Base-by-base conservation (phyloP, 306 rosid species). In the Vigna angularis region DNA sequence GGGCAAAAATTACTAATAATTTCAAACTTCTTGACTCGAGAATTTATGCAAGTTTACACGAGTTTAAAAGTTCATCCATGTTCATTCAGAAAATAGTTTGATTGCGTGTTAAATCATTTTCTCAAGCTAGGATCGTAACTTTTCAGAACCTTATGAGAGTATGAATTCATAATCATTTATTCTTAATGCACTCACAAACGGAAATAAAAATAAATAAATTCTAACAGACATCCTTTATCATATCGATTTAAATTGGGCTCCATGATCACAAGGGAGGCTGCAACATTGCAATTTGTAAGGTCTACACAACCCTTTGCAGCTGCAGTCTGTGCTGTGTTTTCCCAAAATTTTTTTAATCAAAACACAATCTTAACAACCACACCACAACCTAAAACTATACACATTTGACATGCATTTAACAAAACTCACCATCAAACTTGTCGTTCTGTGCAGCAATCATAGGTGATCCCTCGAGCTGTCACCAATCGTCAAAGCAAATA, bases 401-500 rank as follows among this genome's bases (percentile, higher is more conserved):
- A 10, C 55, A 72, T 28, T 36, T 13, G 9, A 47, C 5, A 75
- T 30, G 24, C 26, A 76, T 44, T 49, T 66, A 34, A 28, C 45
- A 40, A 67, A 57, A 22, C 89, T 87, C 77, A 92, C 98, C 97
- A 32, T 91, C 91, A 77, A 95, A 95, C 76, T 95, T 95, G 79
- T 91, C 97, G 62, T 95, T 95, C 88, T 95, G 98, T 7, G 93
- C 89, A 51, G 88, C 97, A 20, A 93, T 91, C 6, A 91, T 85
- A 0, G 98, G 97, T 5, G 98, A 95, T 7, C 98, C 98, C 81
- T 95, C 97, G 0, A 92, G 95, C 98, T 94, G 90, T 57, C 70
- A 52, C 36, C 78, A 26, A 30, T 3, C 20, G 30, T 32, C 9
- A 70, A 52, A 88, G 59, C 9, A 67, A 63, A 30, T 72, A 82